Evolutionary conservation across 441 rosid species (phyloP), one percentile per base, ranked within the genome.

Genomic region (Pelargonium myrrhifolium): DNA sequence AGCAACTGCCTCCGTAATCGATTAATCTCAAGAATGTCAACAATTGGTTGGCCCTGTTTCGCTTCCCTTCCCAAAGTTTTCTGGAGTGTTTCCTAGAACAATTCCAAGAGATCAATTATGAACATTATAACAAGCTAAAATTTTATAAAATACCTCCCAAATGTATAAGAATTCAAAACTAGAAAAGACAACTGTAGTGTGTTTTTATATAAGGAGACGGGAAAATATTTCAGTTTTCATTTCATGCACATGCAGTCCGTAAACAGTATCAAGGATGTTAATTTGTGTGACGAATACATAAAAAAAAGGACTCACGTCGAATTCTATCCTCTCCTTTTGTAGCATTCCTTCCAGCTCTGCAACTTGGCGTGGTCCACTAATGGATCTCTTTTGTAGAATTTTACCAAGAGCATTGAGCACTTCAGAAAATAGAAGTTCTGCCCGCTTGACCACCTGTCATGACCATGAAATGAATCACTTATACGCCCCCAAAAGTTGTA

Each of bases 11-110:
- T 80, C 71, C 90, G 86, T 71, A 92, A 66, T 65, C 87, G 79
- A 74, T 95, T 86, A 26, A 92, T 79, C 78, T 90, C 98, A 70
- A 95, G 93, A 79, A 92, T 83, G 83, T 95, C 98, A 68, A 83
- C 74, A 11, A 49, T 70, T 62, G 81, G 86, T 74, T 83, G 91
- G 76, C 88, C 90, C 66, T 78, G 81, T 68, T 67, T 89, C 51
- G 40, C 80, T 72, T 92, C 95, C 79, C 77, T 73, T 14, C 72
- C 75, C 82, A 84, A 70, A 70, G 74, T 78, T 78, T 86, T 92
- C 65, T 81, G 84, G 64, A 95, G 80, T 17, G 67, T 85, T 64
- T 87, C 96, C 99, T 92, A 82, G 65, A 80, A 61, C 21, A n/a
- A 51, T 51, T n/a, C 65, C 66, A 64, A 74, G 47, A 76, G 39